phyloP scores from a whole-genome alignment of 2,329 filamentous ascomycete species.

The Pseudopithomyces chartarum region DNA sequence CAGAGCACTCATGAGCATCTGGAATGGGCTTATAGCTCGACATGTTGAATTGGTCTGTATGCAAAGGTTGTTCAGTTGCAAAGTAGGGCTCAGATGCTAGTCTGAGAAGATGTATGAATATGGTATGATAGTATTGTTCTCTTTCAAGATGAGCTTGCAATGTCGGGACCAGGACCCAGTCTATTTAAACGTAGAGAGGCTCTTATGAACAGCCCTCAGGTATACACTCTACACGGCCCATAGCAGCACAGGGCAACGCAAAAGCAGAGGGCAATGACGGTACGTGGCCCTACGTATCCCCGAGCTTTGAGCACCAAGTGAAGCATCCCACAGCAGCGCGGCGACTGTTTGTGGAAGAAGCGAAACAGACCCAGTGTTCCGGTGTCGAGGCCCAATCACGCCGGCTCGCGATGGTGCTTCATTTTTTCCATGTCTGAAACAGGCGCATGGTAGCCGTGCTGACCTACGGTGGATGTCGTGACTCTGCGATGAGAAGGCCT shows the following conservation, averaged over 20 bases:
- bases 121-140: conserved; percentile 22
- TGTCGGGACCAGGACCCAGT: conserved; percentile 11
- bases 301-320: conserved; percentile 38
- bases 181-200: conserved; percentile 23
- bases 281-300: conserved; percentile 38
- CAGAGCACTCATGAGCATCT: no score
- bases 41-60: not conserved
- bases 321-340: conserved; percentile 36
- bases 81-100: not conserved
- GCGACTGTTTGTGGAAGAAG: conserved; percentile 36
- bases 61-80: not conserved
- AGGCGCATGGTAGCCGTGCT: conserved; percentile 25
- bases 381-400: conserved; percentile 32
- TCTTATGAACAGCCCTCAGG: conserved; percentile 10
- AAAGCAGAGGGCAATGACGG: conserved; percentile 37
- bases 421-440: conserved; percentile 37
- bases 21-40: not conserved
- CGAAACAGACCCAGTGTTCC: conserved; percentile 30
- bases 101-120: conserved; percentile 8
- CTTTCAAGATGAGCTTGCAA: conserved; percentile 16
- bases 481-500: conserved; percentile 19
- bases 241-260: conserved; percentile 35
- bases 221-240: conserved; percentile 18
- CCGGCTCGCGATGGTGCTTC: conserved; percentile 25
- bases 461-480: conserved; percentile 28